A percentile compares a stretch with the other conserved stretches of the same genome.
Conservation (phyloP, 1,284 basidiomycete species). For the Lignosus rhinocerotis region DNA sequence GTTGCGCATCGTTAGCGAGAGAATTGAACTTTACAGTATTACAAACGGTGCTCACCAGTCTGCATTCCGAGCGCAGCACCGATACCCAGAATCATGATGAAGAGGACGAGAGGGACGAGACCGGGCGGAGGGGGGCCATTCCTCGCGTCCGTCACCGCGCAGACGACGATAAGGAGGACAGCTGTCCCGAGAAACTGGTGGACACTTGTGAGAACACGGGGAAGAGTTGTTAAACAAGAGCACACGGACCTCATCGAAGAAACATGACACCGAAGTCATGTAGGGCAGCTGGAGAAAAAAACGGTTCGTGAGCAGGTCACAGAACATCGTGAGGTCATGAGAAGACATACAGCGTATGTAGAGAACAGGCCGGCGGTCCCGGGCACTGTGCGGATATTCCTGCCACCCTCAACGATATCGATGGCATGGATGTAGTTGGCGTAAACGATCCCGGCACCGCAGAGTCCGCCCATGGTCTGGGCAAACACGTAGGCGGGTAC, state of each 20-base stretch:
- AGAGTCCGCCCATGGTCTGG: conserved; percentile 71
- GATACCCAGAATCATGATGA: conserved; percentile 56
- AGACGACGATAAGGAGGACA: conserved; percentile 51
- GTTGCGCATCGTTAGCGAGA: neutral
- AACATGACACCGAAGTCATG: conserved; percentile 56
- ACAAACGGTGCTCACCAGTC: conserved; percentile 38
- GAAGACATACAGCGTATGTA: conserved; percentile 62
- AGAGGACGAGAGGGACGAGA: conserved; percentile 54
- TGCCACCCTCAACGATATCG: conserved; percentile 65
- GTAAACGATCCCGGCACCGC: conserved; percentile 70
- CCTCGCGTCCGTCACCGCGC: conserved; percentile 44
- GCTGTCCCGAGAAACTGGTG: conserved; percentile 57
- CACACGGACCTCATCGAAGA: conserved; percentile 55
- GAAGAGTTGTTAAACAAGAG: neutral
- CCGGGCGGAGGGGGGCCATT: conserved; percentile 51
- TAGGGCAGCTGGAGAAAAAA: conserved; percentile 46
- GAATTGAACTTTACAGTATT: neutral
- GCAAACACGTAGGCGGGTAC: conserved; percentile 72
- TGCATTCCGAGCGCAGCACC: conserved; percentile 56
- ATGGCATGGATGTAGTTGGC: conserved; percentile 79
- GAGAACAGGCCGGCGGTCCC: conserved; percentile 72
- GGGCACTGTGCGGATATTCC: conserved; percentile 56
- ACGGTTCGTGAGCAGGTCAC: neutral
- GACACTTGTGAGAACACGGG: conserved; percentile 7
- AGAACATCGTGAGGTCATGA: neutral